Conservation (phyloP, 495 filamentous ascomycete genomes). For the Clavariopsis aquatica region DNA sequence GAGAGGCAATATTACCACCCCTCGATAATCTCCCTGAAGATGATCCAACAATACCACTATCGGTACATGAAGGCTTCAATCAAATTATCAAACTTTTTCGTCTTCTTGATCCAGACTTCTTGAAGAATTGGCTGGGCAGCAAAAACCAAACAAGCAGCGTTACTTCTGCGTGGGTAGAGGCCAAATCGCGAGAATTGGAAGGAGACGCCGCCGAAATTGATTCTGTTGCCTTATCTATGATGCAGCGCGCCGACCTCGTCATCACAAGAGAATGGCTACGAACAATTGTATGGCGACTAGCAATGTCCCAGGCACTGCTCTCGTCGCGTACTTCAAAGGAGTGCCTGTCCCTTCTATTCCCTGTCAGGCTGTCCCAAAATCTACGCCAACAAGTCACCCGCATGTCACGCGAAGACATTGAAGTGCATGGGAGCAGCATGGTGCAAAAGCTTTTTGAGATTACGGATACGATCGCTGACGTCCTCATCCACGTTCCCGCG, state of each 20-base stretch:
- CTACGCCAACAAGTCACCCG: slow-evolving; percentile 56
- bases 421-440: slow-evolving; percentile 64
- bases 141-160: slow-evolving; percentile 1
- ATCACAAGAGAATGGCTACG: slow-evolving; percentile 66
- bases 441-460: slow-evolving; percentile 61
- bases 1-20: slow-evolving; percentile 26
- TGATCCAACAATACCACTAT: slow-evolving; percentile 27
- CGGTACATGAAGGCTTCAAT: slow-evolving; percentile 34
- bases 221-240: slow-evolving; percentile 48
- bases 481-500: slow-evolving; percentile 45
- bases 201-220: slow-evolving; percentile 15
- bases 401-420: slow-evolving; percentile 55
- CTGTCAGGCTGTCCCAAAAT: slow-evolving; percentile 57
- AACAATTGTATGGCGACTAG: slow-evolving; percentile 62
- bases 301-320: slow-evolving; percentile 57
- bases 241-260: slow-evolving; percentile 62
- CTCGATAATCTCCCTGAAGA: slow-evolving; percentile 28
- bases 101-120: slow-evolving; percentile 37
- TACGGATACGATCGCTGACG: slow-evolving; percentile 57
- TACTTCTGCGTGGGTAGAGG: slow-evolving; percentile 32
- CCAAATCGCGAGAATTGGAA: slow-evolving; percentile 41
- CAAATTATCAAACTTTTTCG: slow-evolving; percentile 39
- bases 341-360: slow-evolving; percentile 60
- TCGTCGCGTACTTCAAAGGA: slow-evolving; percentile 47
- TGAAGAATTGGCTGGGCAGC: slow-evolving; percentile 29